Evolutionary conservation across 441 rosid species (phyloP).

Genomic region (Dalechampia spathulata): DNA sequence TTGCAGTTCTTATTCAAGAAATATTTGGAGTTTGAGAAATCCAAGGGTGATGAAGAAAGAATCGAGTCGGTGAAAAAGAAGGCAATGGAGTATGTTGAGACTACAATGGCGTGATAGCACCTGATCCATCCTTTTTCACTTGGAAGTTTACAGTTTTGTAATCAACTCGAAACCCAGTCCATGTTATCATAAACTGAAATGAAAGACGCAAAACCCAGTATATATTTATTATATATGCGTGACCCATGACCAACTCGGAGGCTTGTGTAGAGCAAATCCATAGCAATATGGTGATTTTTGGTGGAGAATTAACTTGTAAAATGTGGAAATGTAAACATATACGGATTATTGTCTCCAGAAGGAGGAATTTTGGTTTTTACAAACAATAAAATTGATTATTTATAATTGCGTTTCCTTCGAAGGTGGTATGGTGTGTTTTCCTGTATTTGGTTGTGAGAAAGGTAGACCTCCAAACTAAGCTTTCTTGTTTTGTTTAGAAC

Average conservation of each 20-base stretch:
- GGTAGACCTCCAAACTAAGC: no score
- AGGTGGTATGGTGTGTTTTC: no score
- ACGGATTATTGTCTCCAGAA: no score
- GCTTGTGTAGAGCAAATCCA: neutral
- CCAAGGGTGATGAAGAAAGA: slow-evolving; percentile 51
- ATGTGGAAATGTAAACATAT: no score
- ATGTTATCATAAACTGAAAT: neutral
- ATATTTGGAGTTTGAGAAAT: slow-evolving; percentile 70
- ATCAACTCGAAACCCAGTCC: neutral
- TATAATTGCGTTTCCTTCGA: no score
- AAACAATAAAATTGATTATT: no score
- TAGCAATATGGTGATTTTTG: neutral
- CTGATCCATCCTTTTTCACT: neutral
- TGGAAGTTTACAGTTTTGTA: neutral
- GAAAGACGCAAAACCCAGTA: no score
- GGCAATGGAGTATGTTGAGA: slow-evolving; percentile 83
- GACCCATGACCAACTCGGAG: neutral
- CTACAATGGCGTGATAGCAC: slow-evolving; percentile 26
- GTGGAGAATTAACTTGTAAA: neutral
- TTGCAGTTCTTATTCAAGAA: slow-evolving; percentile 90
- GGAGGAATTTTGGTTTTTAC: no score
- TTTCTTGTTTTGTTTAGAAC: no score
- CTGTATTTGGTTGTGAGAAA: no score
- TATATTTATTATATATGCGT: no score
- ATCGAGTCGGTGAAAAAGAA: slow-evolving; percentile 63